Conservation (phyloP, 352 stramenopile genomes). For the Globisporangium rhizosaccharum region DNA sequence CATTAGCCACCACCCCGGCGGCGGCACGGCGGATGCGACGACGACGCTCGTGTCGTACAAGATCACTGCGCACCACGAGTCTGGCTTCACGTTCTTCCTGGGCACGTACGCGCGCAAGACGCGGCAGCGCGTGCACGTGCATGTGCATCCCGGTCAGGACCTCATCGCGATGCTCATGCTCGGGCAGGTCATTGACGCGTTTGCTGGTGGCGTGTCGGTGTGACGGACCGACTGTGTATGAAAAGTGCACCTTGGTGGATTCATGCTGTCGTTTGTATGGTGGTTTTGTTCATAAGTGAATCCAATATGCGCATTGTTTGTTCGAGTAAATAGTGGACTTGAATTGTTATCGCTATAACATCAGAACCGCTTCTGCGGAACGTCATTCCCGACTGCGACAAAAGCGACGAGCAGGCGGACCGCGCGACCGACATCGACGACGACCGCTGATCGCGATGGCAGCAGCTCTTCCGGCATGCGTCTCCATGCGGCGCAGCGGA, state of each 20-base stretch:
- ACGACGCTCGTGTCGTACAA: constrained; percentile 14
- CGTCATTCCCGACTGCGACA: too few relatives aligned
- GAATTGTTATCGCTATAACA: too few relatives aligned
- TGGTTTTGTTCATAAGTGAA: too few relatives aligned
- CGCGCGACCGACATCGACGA: too few relatives aligned
- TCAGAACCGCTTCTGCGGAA: too few relatives aligned
- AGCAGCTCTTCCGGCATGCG: neutral
- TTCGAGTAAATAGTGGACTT: too few relatives aligned
- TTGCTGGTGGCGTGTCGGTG: constrained; percentile 4
- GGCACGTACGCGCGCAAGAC: constrained; percentile 18
- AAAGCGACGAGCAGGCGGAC: too few relatives aligned
- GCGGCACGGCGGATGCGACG: neutral
- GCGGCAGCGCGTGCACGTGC: constrained; percentile 11
- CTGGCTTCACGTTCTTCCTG: constrained; percentile 23
- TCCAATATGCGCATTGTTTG: too few relatives aligned
- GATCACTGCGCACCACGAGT: constrained; percentile 15
- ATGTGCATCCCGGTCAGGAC: constrained; percentile 21
- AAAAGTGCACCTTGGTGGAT: neutral
- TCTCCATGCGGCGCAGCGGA: constrained; percentile 15
- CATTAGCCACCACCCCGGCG: too few relatives aligned
- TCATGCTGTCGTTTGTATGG: neutral
- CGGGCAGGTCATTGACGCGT: constrained; percentile 17
- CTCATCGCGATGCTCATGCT: constrained; percentile 24
- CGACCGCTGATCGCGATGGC: neutral
- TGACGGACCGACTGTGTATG: too few relatives aligned